Evolutionary conservation across 768 basidiomycete species (phyloP), one percentile per base, ranked within the genome.

Genomic region (Amanita jacksonii): DNA sequence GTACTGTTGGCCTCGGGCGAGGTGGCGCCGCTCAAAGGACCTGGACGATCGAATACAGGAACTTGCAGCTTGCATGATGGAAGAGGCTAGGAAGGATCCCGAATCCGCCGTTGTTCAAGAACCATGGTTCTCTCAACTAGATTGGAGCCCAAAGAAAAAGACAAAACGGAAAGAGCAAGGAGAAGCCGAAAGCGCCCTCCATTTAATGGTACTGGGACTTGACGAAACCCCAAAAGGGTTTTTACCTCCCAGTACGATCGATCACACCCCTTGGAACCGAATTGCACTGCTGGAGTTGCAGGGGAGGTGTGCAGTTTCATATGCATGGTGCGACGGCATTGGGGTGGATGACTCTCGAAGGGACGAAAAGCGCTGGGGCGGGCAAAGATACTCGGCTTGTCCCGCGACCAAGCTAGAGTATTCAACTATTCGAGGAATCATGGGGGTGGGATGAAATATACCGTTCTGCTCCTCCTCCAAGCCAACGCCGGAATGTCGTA

Each of bases 391-490:
- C 68, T 98, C 30, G 87, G 88, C 13, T 93, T 92, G 51, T 87
- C 90, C 30, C 77, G 94, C 23, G 90, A 98, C 55, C 82, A 87
- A 52, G 94, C 96, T 22, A 98, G 98, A 61, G 89, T 93, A 24
- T 99, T 99, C 77, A 99, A 99, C 58, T 99, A 98, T 56, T 96
- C 94, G 33, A 80, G 94, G 27, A 96, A 98, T 52, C 98, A 98
- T 54, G 93, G 94, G n/a, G 94, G 94, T 1, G 96, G 93, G 5
- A 88, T 91, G 80, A 82, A 83, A 45, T 92, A 99, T 53, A 94
- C 93, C 2, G 69, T 90, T 4, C 76, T 91, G 8, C 73, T 98
- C 1, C 70, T 99, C 3, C 66, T 90, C 35, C 92, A 98, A 58
- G 75, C 83, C 10, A 94, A 85, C 52, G 69, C 89, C 0, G 72